phyloP scores from a whole-genome alignment of 495 filamentous ascomycete species.

The Rhypophila decipiens region DNA sequence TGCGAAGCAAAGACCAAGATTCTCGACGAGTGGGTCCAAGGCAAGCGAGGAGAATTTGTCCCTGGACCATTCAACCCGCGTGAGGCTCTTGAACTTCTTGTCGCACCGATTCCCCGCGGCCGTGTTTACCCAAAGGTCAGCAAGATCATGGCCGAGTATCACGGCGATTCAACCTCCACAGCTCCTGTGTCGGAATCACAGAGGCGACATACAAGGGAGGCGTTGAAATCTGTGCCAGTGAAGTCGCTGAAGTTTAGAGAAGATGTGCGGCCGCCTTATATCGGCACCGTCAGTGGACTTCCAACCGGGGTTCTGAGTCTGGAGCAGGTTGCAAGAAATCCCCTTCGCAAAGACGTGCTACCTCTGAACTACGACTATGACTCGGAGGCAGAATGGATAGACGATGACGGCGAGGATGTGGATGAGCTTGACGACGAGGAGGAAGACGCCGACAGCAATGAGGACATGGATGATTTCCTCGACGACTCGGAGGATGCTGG shows the following conservation, averaged over 20 bases:
- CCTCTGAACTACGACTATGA: slow-evolving; percentile 90
- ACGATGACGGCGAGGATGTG: slow-evolving; percentile 56
- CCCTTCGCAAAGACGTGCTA: slow-evolving; percentile 55
- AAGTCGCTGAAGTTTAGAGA: slow-evolving; percentile 78
- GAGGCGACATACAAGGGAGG: slow-evolving; percentile 36
- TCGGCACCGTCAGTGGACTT: slow-evolving; percentile 69
- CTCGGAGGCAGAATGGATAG: slow-evolving; percentile 82
- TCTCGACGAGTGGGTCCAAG: slow-evolving; percentile 38
- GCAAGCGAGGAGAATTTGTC: slow-evolving; percentile 24
- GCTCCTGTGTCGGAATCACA: slow-evolving; percentile 29
- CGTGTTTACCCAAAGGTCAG: slow-evolving; percentile 48
- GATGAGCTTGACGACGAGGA: slow-evolving; percentile 72
- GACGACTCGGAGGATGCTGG: slow-evolving; percentile 60
- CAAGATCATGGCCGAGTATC: slow-evolving; percentile 53
- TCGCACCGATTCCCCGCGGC: slow-evolving; percentile 41
- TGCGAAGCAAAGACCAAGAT: slow-evolving; percentile 44
- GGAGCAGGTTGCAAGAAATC: slow-evolving; percentile 60
- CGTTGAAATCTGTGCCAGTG: slow-evolving; percentile 57
- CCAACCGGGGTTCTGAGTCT: slow-evolving; percentile 38
- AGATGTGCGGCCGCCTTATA: slow-evolving; percentile 87
- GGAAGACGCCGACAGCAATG: slow-evolving; percentile 52
- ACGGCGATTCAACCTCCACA: slow-evolving; percentile 9
- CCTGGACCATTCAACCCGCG: slow-evolving; percentile 42
- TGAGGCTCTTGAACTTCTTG: slow-evolving; percentile 56
- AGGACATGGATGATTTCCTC: slow-evolving; percentile 69